Evolutionary conservation across 306 rosid species (phyloP), one percentile per base, ranked within the genome.

Genomic region (Oxytropis ochrocephala): DNA sequence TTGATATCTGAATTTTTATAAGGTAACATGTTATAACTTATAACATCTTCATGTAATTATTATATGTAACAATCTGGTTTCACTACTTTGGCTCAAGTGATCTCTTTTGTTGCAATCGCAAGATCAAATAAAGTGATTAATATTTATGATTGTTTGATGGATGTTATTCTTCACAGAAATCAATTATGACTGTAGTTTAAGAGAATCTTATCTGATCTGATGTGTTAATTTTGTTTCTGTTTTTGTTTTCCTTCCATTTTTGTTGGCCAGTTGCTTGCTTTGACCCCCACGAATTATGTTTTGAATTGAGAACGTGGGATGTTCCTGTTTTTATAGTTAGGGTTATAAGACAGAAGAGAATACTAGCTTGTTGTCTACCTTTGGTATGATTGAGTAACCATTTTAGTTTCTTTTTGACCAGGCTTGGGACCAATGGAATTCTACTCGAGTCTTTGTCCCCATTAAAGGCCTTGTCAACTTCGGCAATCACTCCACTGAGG

Each of bases 391-490:
- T 2, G 9, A 69, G 48, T 72, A 72, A 79, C 76, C 46, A 43
- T 44, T 27, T 72, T 50, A 5, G 41, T 68, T 80, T 38, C 27
- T 62, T 68, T 68, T 29, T 69, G 19, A 61, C 51, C 70, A 95
- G 99, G 96, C 77, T 87, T 72, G 91, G 95, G 74, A 71, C 74
- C 56, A 95, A 92, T 19, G 92, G 99, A 70, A 79, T 91, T 73
- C 88, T 91, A 0, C 81, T 91, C 32, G 97, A 89, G 76, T 83
- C 95, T 14, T 56, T 95, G 73, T 87, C 97, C 42, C 82, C 93
- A 1, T 71, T 83, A 47, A 91, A 91, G 83, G 81, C 86, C 55
- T 85, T 89, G 67, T 70, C 85, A 5, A 63, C 86, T 6, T 32
- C 81, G 11, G 7, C 85, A 69, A 79, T 85, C 30, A 61, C 85